A percentile compares a stretch with the other conserved stretches of the same genome.
Evolutionary conservation across 179 eudicot species (phyloP).

Genomic region (Corrigiola litoralis): DNA sequence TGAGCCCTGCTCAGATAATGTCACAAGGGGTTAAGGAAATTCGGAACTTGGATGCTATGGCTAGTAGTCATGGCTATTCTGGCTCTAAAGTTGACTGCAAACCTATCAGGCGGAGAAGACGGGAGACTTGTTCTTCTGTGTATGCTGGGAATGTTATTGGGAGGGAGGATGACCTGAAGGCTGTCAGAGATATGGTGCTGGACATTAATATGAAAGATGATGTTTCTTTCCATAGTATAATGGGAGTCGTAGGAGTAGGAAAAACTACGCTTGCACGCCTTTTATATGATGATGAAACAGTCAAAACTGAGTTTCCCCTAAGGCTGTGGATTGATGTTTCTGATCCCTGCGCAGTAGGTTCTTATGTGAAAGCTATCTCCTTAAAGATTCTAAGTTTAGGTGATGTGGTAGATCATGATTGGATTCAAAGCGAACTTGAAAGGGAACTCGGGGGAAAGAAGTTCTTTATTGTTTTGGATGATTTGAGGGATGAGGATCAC

Average conservation of each 20-base stretch:
- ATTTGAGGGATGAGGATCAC: slow-evolving; percentile 11
- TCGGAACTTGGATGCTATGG: not conserved
- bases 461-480: slow-evolving; percentile 14
- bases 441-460: slow-evolving; percentile 3
- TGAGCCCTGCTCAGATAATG: not conserved
- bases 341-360: not conserved
- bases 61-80: not conserved
- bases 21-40: not conserved
- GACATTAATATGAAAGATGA: not conserved
- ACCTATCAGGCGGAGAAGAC: not conserved
- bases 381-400: not conserved
- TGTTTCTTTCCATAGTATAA: not conserved
- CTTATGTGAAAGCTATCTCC: not conserved
- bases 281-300: slow-evolving; percentile 8
- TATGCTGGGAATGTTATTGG: not conserved
- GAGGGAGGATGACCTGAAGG: not conserved
- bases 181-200: not conserved
- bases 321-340: slow-evolving; percentile 9
- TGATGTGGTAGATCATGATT: not conserved
- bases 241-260: not conserved
- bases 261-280: slow-evolving; percentile 22
- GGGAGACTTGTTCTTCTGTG: not conserved
- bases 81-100: not conserved
- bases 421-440: not conserved
- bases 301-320: not conserved